Evolutionary conservation across 2,329 filamentous ascomycete genomes (phyloP), one percentile per base, ranked within the genome.

Genomic region (Ramularia collo-cygni): DNA sequence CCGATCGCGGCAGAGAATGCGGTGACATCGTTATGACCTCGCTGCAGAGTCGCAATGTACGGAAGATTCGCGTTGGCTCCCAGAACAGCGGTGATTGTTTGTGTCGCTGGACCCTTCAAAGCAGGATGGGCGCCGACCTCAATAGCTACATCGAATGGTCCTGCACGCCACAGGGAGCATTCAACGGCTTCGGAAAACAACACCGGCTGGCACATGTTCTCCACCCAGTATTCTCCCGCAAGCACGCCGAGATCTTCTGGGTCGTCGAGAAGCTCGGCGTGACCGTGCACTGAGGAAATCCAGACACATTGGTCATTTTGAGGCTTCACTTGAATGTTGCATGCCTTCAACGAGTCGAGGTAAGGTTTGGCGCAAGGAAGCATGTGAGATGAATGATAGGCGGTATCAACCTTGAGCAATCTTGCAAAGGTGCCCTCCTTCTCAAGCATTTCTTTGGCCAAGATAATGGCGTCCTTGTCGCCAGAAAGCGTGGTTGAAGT

Each of bases 81-180:
- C 42, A 56, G 19, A n/a, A 34, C 29, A 14, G 28, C 37, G n/a
- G 59, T 52, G 19, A 66, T 51, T 1, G 56, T 67, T 37, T 68
- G 59, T 2, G 43, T 53, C 0, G 61, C 57, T 0, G 70, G 68
- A 0, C 60, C 60, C 46, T 65, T 67, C 5, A 74, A 57, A 3
- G 65, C 62, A 0, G 69, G 63, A 43, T 72, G 69, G 1, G 69
- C 66, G 0, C 70, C 69, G 5, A 72, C 48, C 39, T 72, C 70
- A 3, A 72, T 51, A n/a, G 52, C 61, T 8, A 63, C 55, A 33
- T 67, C 61, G 18, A 65, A 59, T 0, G 49, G 37, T 1, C 52
- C 53, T 10, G 33, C 32, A 3, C 45, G 31, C 2, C 49, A 15
- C 1, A 63, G 10, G 0, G 63, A 46, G 2, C 38, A 15, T n/a